Percentiles rank a stretch among this genome's conserved stretches.
Evolutionary conservation across 2,329 filamentous ascomycete species (phyloP).

Genomic region (Bipolaris oryzae): DNA sequence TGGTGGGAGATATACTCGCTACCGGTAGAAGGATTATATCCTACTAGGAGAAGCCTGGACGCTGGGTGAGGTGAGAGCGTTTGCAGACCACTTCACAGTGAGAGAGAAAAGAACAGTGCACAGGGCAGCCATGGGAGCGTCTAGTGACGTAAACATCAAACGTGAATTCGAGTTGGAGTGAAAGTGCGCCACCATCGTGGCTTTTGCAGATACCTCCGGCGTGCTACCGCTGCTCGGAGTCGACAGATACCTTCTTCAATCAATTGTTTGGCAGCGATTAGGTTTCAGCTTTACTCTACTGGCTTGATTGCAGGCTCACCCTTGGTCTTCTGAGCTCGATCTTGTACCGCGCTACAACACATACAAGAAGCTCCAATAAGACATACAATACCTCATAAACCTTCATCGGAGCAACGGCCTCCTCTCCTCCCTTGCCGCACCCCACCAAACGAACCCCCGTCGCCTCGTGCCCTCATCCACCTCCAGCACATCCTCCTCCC

Average conservation of each 20-base stretch:
- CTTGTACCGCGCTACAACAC: too few species aligned
- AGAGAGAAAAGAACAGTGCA: background rate
- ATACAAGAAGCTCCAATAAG: background rate
- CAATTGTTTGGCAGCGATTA: too few species aligned
- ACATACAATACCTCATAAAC: background rate
- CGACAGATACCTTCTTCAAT: too few species aligned
- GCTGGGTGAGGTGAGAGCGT: background rate
- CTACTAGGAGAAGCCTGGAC: background rate
- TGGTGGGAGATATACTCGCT: background rate
- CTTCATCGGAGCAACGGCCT: constrained; percentile 26
- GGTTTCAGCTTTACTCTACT: too few species aligned
- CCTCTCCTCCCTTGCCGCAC: constrained; percentile 22
- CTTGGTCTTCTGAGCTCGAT: too few species aligned
- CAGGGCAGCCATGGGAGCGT: background rate
- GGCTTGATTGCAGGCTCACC: too few species aligned
- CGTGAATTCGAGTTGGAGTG: background rate
- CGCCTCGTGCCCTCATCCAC: constrained; percentile 36
- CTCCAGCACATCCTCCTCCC: constrained; percentile 34
- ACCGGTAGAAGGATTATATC: background rate
- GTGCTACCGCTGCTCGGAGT: background rate
- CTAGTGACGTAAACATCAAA: background rate
- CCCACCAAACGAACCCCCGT: constrained; percentile 33
- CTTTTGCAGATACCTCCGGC: background rate
- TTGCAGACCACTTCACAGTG: background rate
- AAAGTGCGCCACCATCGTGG: background rate